Evolutionary conservation across 352 stramenopile species (phyloP).

Genomic region (Thraustochytrium sp.): DNA sequence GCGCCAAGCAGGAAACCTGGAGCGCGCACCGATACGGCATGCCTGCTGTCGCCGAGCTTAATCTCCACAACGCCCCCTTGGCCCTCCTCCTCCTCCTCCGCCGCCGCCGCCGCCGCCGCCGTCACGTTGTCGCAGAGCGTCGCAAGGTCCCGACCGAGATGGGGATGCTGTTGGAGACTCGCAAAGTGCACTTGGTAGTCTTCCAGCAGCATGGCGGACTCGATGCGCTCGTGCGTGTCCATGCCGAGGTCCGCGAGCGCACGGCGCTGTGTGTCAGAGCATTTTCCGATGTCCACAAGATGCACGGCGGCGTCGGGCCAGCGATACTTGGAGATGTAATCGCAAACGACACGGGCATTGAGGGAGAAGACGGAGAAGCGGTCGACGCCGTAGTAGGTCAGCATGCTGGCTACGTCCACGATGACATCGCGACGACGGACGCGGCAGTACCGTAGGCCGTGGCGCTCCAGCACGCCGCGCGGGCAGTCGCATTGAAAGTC

Average conservation of each 20-base stretch:
- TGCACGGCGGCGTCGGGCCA: too few species aligned
- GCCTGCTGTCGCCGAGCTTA: too few species aligned
- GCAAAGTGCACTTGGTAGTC: background rate
- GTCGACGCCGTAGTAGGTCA: background rate
- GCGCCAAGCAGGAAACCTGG: too few species aligned
- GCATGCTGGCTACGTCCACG: background rate
- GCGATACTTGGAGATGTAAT: too few species aligned
- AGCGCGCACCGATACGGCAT: too few species aligned
- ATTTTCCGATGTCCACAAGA: too few species aligned
- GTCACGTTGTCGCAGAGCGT: too few species aligned
- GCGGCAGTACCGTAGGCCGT: background rate
- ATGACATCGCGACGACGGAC: background rate
- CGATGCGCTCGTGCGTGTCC: background rate
- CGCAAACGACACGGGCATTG: background rate
- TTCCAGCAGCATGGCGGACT: background rate
- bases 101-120: too few species aligned
- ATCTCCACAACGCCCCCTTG: too few species aligned
- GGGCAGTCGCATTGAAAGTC: background rate
- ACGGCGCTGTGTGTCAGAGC: background rate
- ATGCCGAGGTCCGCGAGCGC: background rate
- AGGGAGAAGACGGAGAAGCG: background rate
- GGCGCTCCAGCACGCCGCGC: background rate
- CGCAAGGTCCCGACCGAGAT: background rate
- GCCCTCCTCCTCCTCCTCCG: too few species aligned
- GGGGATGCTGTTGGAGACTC: background rate